phyloP scores from a whole-genome alignment of 495 filamentous ascomycete genomes.

The Aspergillus sclerotioniger region DNA sequence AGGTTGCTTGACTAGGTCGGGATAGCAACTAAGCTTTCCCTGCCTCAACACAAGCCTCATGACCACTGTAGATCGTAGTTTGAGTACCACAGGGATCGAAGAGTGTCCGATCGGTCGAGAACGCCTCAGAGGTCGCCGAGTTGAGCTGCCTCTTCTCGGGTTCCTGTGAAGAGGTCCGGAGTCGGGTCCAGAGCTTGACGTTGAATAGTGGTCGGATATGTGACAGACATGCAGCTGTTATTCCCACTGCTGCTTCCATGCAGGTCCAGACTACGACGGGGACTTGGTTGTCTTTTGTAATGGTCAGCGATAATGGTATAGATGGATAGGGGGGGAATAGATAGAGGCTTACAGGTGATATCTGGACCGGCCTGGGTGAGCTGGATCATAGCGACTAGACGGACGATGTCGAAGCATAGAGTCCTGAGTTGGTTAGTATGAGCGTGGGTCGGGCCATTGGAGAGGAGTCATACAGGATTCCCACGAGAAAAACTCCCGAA shows the following conservation, averaged over 20 bases:
- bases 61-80: no score
- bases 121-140: not conserved
- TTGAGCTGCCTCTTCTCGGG: not conserved
- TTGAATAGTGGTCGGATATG: constrained; percentile 31
- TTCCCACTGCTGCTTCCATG: constrained; percentile 34
- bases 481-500: constrained; percentile 41
- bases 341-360: constrained; percentile 24
- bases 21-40: no score
- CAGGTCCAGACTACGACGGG: constrained; percentile 33
- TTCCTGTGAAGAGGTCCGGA: not conserved
- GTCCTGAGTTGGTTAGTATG: no score
- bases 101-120: not conserved
- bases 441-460: no score
- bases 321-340: not conserved
- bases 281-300: constrained; percentile 25
- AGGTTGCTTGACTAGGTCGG: no score
- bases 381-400: constrained; percentile 25
- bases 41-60: no score
- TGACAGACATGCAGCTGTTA: constrained; percentile 29
- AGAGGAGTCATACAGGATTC: constrained; percentile 29
- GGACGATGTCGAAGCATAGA: constrained; percentile 30
- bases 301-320: not conserved
- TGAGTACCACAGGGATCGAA: not conserved
- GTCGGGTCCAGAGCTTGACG: not conserved
- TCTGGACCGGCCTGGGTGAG: constrained; percentile 23